These are phyloP conservation scores for Volvox carteri DNA, from an alignment of 163 green algal genomes.

Conservation along the genomic window DNA sequence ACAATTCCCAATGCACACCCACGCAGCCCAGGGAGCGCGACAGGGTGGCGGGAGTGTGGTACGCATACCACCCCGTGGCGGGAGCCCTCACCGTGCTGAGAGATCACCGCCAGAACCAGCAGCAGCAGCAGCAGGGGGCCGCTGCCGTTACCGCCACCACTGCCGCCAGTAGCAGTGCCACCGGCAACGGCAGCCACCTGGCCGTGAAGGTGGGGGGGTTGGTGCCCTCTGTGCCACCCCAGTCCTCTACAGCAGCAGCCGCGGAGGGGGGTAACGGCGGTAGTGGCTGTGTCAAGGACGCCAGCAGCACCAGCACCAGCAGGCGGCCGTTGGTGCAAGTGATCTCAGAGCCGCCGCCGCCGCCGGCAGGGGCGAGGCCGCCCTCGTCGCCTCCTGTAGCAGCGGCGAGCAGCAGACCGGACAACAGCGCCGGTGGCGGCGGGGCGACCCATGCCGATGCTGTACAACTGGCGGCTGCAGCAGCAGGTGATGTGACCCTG, in stretches of 20 bases:
- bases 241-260: too few relatives aligned
- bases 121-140: background rate
- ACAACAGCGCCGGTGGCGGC: background rate
- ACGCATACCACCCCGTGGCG: slow-evolving; percentile 76
- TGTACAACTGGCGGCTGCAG: too few relatives aligned
- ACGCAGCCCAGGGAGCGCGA: slow-evolving; percentile 74
- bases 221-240: too few relatives aligned
- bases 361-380: background rate
- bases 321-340: slow-evolving; percentile 24
- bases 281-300: too few relatives aligned
- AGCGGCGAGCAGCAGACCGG: background rate
- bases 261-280: too few relatives aligned
- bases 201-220: too few relatives aligned
- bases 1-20: too few relatives aligned
- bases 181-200: background rate
- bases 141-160: background rate
- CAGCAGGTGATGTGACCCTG: too few relatives aligned
- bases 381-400: background rate
- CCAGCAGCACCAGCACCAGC: background rate
- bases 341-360: background rate
- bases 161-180: background rate
- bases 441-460: background rate
- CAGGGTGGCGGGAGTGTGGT: slow-evolving; percentile 73
- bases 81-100: slow-evolving; percentile 80
- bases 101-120: background rate